phyloP scores from a whole-genome alignment of 164 flowering plant genomes.

The Amborella trichopoda region DNA sequence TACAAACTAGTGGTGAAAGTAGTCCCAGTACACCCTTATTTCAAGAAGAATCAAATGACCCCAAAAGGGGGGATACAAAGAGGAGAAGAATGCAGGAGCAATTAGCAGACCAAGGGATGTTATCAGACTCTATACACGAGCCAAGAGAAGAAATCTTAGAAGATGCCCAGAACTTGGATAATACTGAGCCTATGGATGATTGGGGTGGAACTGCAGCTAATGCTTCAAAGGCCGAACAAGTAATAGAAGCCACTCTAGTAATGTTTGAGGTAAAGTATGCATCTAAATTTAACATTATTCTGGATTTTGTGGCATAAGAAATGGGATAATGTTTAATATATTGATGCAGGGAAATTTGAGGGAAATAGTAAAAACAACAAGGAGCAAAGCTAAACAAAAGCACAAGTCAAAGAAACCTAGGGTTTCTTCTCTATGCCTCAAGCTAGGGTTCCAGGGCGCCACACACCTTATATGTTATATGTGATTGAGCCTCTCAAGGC shows the following conservation, averaged over 20 bases:
- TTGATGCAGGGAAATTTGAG: no score
- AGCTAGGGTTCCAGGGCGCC: no score
- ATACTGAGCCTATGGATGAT: slow-evolving; percentile 25
- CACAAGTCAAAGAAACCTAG: no score
- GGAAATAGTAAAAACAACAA: no score
- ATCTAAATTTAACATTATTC: no score
- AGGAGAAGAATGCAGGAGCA: slow-evolving; percentile 50
- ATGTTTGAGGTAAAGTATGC: slow-evolving; percentile 77
- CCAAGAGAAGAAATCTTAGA: slow-evolving; percentile 34
- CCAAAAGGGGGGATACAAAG: slow-evolving; percentile 24
- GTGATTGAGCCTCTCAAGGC: no score
- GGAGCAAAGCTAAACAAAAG: no score
- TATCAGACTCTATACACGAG: slow-evolving; percentile 30
- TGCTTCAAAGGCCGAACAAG: slow-evolving; percentile 79
- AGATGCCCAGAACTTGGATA: slow-evolving; percentile 18
- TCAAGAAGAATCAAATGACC: slow-evolving; percentile 27
- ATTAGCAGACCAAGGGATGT: slow-evolving; percentile 34
- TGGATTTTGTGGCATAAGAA: no score
- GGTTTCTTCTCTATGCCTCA: no score
- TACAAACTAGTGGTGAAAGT: slow-evolving; percentile 46
- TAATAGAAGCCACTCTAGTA: slow-evolving; percentile 87
- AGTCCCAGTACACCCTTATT: slow-evolving; percentile 23
- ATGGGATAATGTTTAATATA: no score
- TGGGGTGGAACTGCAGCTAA: slow-evolving; percentile 43
- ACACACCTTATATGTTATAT: no score